Conservation (phyloP, 805 yeast species). For the Ogataea corticis region DNA sequence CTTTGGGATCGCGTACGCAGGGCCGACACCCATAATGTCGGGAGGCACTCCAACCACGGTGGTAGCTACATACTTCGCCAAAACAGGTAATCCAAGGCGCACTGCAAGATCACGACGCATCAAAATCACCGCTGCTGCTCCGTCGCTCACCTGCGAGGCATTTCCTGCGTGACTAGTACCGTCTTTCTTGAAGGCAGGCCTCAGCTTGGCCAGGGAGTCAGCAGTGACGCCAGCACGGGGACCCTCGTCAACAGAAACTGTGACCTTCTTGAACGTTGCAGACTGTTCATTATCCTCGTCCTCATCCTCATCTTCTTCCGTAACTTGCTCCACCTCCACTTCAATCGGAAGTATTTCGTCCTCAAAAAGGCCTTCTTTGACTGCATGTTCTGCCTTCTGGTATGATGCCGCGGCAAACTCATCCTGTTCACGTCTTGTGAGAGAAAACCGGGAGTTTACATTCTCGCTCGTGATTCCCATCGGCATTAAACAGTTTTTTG, state of each 20-base stretch:
- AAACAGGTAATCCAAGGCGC: constrained; percentile 63
- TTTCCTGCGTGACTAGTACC: constrained; percentile 96
- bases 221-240: constrained; percentile 87
- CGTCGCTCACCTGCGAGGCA: constrained; percentile 94
- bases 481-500: constrained; percentile 82
- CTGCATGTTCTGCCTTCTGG: constrained; percentile 79
- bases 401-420: constrained; percentile 86
- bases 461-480: constrained; percentile 97
- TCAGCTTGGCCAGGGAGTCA: constrained; percentile 67
- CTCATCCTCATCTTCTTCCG: constrained; percentile 58
- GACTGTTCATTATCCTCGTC: constrained; percentile 28
- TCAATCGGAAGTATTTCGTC: constrained; percentile 87
- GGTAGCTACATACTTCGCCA: constrained; percentile 80
- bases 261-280: constrained; percentile 31
- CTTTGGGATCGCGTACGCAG: constrained; percentile 91
- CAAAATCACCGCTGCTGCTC: constrained; percentile 87
- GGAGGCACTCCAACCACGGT: constrained; percentile 93
- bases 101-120: constrained; percentile 87
- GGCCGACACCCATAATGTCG: constrained; percentile 97
- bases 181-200: constrained; percentile 82
- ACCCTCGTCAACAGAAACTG: constrained; percentile 58
- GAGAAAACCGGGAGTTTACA: constrained; percentile 65
- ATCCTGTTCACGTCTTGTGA: constrained; percentile 77
- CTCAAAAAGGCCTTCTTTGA: constrained; percentile 69
- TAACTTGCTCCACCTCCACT: constrained; percentile 55